Evolutionary conservation across 1,139 yeast species (phyloP).

Genomic region (Groenewaldozyma auringiensis): DNA sequence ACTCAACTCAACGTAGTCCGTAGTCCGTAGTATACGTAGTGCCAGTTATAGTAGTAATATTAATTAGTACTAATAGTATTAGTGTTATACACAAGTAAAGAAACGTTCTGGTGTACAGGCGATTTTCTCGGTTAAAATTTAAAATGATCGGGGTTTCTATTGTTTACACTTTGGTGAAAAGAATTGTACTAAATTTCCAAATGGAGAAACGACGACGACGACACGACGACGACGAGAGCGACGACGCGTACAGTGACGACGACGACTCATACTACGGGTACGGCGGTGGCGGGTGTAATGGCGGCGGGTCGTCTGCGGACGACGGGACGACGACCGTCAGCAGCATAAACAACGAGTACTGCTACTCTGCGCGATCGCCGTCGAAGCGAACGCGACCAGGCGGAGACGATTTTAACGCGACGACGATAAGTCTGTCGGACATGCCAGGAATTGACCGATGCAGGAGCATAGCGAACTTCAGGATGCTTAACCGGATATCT

Average conservation of each 20-base stretch:
- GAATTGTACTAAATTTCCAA: too few relatives aligned
- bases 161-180: too few relatives aligned
- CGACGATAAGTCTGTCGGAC: not conserved
- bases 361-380: not conserved
- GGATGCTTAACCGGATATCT: slow-evolving; percentile 29
- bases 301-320: not conserved
- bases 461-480: slow-evolving; percentile 12
- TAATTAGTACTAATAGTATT: too few relatives aligned
- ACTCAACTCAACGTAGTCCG: too few relatives aligned
- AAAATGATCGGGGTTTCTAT: too few relatives aligned
- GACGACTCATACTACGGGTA: not conserved
- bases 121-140: too few relatives aligned
- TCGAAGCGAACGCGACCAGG: not conserved
- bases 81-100: too few relatives aligned
- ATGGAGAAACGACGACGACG: not conserved
- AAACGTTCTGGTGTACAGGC: too few relatives aligned
- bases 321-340: not conserved
- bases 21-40: too few relatives aligned
- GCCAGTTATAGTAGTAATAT: too few relatives aligned
- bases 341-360: not conserved
- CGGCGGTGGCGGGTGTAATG: not conserved
- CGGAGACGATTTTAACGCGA: not conserved
- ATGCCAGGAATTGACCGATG: slow-evolving; percentile 5
- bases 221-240: not conserved
- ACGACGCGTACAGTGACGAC: not conserved